Base-by-base conservation (phyloP, 179 eudicot genomes). In the Spergularia azorica region DNA sequence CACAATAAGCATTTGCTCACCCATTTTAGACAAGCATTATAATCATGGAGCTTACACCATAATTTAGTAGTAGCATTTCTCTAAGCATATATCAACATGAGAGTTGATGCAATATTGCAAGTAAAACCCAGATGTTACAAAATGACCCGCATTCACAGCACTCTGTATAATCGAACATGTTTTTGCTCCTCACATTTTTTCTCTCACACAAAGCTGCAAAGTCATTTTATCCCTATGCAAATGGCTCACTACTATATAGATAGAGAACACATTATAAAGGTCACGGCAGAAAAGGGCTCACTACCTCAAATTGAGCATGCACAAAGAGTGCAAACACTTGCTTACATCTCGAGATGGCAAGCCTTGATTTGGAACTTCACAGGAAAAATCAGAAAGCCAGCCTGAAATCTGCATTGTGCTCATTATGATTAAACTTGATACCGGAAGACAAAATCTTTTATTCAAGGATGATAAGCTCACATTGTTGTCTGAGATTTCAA, bases 251-350 rank as follows among this genome's bases (percentile, higher is more conserved):
- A 58, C 13, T 10, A 18, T 59, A 46, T 36, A 76, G 3, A 9
- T 70, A 17, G 46, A 20, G 0, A 62, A 62, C 43, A 63, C 38
- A 51, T 36, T 11, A 51, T 32, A 52, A 76, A 67, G 32, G 54
- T 6, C 26, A 58, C 16, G 39, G 52, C 57, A 70, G 39, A 38
- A 76, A 7, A 68, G 15, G 18, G 70, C 20, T 17, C 57, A 39
- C 71, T 86, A 93, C 99, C 97, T 95, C 74, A 95, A 79, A 82
- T 89, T 89, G 75, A 95, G 98, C 81, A 86, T 84, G 51, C 84
- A 76, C 72, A 95, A 70, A 70, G 92, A 89, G 63, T 82, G 83
- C 84, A 93, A 82, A 58, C 89, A 84, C 79, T 85, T 92, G 82
- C 82, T 79, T 43, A 56, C 76, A 64, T 77, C 87, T 65, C 18